These are phyloP conservation scores for Hymenoscyphus occultus DNA, from an alignment of 2,329 filamentous ascomycete genomes.

Conservation along the genomic window DNA sequence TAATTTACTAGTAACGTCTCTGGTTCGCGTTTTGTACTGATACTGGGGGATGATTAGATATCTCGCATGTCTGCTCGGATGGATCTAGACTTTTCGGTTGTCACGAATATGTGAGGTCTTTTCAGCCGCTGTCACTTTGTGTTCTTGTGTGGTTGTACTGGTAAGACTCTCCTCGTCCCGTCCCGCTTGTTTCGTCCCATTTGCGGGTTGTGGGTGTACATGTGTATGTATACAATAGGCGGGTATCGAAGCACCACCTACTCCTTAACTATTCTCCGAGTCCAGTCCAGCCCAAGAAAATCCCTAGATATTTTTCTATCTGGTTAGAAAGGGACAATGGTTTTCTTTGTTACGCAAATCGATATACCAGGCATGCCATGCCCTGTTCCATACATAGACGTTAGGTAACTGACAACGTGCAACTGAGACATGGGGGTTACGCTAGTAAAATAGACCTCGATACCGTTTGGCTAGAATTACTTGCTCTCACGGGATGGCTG, in stretches of 20 bases:
- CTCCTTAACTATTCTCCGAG: too few species aligned
- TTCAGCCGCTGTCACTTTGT: neutral
- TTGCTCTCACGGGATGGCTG: neutral
- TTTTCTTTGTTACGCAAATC: too few species aligned
- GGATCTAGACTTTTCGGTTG: neutral
- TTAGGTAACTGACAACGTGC: slow-evolving; percentile 1
- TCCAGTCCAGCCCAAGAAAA: too few species aligned
- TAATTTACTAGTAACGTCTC: too few species aligned
- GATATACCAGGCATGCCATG: too few species aligned
- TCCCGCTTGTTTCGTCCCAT: neutral
- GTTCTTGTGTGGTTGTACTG: neutral
- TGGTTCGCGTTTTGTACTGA: neutral
- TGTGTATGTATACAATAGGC: neutral
- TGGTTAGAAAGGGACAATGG: too few species aligned
- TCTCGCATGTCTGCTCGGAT: neutral
- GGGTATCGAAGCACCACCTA: neutral
- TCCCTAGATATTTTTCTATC: too few species aligned
- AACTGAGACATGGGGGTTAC: neutral
- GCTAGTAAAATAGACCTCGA: neutral
- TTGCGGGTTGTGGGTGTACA: neutral
- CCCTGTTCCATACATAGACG: neutral
- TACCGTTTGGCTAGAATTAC: neutral
- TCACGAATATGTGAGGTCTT: neutral
- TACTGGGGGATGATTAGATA: neutral
- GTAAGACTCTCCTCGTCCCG: neutral